Base-by-base conservation (phyloP, 2,329 filamentous ascomycete species). In the Elsinoe arachidis region DNA sequence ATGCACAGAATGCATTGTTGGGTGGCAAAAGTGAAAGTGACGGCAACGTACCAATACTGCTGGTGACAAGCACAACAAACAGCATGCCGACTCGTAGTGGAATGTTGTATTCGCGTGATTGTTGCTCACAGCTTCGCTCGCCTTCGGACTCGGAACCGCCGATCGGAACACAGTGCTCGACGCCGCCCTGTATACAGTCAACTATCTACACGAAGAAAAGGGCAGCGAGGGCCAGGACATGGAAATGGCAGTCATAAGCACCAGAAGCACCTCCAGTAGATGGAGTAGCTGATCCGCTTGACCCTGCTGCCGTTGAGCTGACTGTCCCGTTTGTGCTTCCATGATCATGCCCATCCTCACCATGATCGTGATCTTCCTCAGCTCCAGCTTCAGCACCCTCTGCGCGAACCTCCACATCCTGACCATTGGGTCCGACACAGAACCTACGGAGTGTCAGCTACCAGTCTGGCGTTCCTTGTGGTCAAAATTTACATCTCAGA, bases 1-100 rank as follows among this genome's bases (percentile, higher is more conserved):
- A 26, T 3, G 23, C 26, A 7, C 26, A 30, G 9, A 30, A 7
- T 30, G 26, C 26, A 30, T 10, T 2, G 38, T 19, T n/a, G 14
- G 11, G 34, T 53, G 49, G 49, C 49, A 39, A 53, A 39, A 12
- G 17, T 52, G 30, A 21, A 15, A 10, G 11, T 17, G 34, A 26
- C n/a, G 9, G 12, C 12, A 12, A 34, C 33, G 35, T 69, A 73
- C 84, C 86, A 21, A 90, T 76, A 0, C 78, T 76, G 63, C 86
- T 87, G 1, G 86, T 87, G 0, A 75, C 78, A 1, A 90, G 74
- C 46, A 90, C 82, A 34, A 83, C 86, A 65, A 90, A 90, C 17
- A 90, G 71, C 0, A 88, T 78, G 1, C 87, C 87, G 53, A 90
- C 77, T 7, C 87, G 80, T 2, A 90, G 75, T 1, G 76, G 76